Evolutionary conservation across 2,329 filamentous ascomycete species (phyloP).

Genomic region (Stagonosporopsis rhizophila): DNA sequence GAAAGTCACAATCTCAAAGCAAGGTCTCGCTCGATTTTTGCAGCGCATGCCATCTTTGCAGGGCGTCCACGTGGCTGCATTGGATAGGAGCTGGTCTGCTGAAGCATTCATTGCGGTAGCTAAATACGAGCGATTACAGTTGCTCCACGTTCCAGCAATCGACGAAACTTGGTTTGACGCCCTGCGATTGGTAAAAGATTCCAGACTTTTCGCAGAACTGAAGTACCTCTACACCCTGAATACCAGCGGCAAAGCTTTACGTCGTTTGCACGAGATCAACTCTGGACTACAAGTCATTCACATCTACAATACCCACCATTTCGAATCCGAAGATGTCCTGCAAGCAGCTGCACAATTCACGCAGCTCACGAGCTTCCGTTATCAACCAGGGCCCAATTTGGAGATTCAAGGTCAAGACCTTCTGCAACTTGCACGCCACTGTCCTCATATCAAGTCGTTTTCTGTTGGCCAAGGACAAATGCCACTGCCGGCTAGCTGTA

Average conservation of each 20-base stretch:
- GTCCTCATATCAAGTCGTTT: not conserved
- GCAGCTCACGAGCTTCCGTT: not conserved
- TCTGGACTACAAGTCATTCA: not conserved
- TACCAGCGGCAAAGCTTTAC: not conserved
- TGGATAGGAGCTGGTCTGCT: not conserved
- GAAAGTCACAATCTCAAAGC: not conserved
- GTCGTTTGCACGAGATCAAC: not conserved
- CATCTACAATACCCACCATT: not conserved
- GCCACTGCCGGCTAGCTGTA: not conserved
- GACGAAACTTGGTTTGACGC: not conserved
- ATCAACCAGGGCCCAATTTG: not conserved
- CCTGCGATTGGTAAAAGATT: not conserved
- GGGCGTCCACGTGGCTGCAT: not conserved
- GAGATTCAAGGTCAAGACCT: not conserved
- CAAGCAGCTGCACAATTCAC: not conserved
- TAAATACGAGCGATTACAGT: not conserved
- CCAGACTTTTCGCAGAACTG: not conserved
- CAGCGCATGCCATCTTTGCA: not conserved
- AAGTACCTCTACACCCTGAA: not conserved
- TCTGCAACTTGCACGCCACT: not conserved
- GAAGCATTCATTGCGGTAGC: not conserved
- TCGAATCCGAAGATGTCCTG: not conserved
- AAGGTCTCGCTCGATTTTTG: constrained; percentile 2
- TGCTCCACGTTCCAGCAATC: constrained; percentile 1
- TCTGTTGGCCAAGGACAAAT: not conserved